Evolutionary conservation across 2,329 filamentous ascomycete species (phyloP).

Genomic region (Elsinoe necatrix): DNA sequence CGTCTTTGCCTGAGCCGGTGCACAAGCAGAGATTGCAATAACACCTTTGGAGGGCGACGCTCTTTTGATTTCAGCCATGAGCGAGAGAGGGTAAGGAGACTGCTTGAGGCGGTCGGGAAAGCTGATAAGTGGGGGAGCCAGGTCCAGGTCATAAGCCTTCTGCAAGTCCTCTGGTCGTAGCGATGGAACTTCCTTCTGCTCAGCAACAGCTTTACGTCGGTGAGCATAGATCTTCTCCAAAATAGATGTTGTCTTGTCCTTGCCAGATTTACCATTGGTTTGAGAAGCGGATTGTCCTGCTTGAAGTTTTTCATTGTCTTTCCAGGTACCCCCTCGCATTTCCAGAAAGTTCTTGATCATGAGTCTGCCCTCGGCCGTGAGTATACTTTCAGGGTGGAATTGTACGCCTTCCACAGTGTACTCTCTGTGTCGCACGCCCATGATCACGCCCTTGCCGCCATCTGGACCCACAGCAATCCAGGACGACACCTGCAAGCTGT

Average conservation of each 20-base stretch:
- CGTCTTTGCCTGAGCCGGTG: constrained; percentile 78
- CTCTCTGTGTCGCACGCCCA: constrained; percentile 92
- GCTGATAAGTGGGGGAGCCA: constrained; percentile 73
- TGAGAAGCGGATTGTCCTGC: constrained; percentile 27
- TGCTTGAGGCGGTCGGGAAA: constrained; percentile 71
- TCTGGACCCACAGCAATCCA: constrained; percentile 72
- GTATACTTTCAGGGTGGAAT: constrained; percentile 94
- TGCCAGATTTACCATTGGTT: constrained; percentile 21
- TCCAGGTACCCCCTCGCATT: constrained; percentile 87
- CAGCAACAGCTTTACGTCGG: constrained; percentile 64
- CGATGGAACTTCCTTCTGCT: constrained; percentile 78
- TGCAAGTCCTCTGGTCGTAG: constrained; percentile 76
- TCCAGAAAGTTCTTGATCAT: constrained; percentile 91
- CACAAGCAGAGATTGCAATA: constrained; percentile 79
- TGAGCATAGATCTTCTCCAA: constrained; percentile 83
- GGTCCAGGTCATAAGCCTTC: constrained; percentile 73
- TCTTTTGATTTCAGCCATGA: constrained; percentile 96
- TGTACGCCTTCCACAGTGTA: constrained; percentile 91
- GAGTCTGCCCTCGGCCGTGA: constrained; percentile 75
- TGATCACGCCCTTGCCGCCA: constrained; percentile 77
- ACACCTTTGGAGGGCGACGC: constrained; percentile 94
- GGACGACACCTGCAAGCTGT: constrained; percentile 79
- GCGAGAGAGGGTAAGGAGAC: constrained; percentile 76
- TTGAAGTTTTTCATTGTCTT: constrained; percentile 57
- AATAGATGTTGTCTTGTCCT: constrained; percentile 68